Base-by-base conservation (phyloP, 139 green algal species). In the Chlamydomonas sp. region DNA sequence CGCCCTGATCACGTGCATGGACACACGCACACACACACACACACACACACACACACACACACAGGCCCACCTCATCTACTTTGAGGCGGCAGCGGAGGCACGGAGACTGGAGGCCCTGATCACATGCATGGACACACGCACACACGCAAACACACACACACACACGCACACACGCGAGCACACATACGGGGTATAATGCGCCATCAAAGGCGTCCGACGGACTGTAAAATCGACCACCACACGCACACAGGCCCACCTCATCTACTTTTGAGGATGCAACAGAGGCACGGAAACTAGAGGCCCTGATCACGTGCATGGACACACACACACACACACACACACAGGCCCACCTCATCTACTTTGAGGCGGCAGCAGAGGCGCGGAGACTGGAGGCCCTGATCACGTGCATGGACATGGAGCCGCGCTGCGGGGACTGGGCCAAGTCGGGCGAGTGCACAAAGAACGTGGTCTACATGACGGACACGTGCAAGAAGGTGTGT, bases 401-500 rank as follows among this genome's bases (percentile, higher is more conserved):
- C 36, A 54, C 73, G 22, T 80, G 74, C 65, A 38, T 71, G 33
- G 38, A 80, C 54, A 76, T 75, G 50, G 67, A 80, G 79, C 47
- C 69, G 29, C 73, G 81, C 34, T 87, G 81, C 63, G 30, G 3
- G 0, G 60, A 80, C 26, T 87, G 81, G 81, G 29, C 24, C 0
- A 24, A 29, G 3, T 2, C 13, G 8, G 79, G 79, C 31, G 81
- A 87, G 63, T 87, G 81, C 35, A 36, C 68, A 1, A 82, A 73
- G 24, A 87, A 85, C 57, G 1, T n/a, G 1, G 38, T 34, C 22
- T 87, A 75, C 67, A 87, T 87, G 81, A 49, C 31, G 8, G 48
- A 76, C 29, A 77, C 72, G 48, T 87, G 81, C 71, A 48, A 35
- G 1, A 70, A 78, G 63, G 39, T 71, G 2, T 87, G 81, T 58